Evolutionary conservation across 2,329 filamentous ascomycete genomes (phyloP).

Genomic region (Didymella exigua): DNA sequence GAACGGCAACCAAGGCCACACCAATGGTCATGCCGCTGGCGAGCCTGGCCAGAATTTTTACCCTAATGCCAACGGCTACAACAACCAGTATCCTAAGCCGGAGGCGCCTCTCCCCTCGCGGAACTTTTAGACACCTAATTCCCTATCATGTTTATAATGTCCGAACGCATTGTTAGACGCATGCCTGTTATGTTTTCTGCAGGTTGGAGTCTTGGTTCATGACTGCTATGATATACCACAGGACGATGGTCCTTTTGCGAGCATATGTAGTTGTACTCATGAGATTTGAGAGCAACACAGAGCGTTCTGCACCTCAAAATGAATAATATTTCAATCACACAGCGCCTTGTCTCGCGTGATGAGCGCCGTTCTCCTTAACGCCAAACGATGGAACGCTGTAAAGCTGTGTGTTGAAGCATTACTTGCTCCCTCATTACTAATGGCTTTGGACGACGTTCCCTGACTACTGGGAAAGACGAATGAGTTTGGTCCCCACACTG

Average conservation of each 20-base stretch:
- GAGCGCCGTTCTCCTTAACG: background rate
- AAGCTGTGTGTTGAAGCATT: background rate
- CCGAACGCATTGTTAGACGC: conserved; percentile 14
- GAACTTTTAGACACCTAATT: conserved; percentile 33
- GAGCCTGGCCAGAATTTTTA: conserved; percentile 24
- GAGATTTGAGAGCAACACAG: background rate
- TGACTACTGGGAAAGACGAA: background rate
- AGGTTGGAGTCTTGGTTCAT: background rate
- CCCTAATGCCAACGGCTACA: conserved; percentile 24
- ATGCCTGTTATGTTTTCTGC: background rate
- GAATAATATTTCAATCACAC: background rate
- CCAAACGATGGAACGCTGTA: background rate
- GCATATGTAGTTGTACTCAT: background rate
- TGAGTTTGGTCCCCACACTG: too few relatives aligned
- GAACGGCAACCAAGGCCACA: conserved; percentile 26
- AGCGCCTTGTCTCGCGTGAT: background rate
- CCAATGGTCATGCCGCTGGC: conserved; percentile 25
- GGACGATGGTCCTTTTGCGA: background rate
- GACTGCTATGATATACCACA: background rate
- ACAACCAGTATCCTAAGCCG: conserved; percentile 29
- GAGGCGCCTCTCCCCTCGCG: conserved; percentile 30
- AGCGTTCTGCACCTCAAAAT: background rate
- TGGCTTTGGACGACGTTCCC: background rate
- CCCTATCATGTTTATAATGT: conserved; percentile 5
- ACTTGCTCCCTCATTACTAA: too few relatives aligned